phyloP scores from a whole-genome alignment of 140 eudicot species.

The Oenanthe javanica region DNA sequence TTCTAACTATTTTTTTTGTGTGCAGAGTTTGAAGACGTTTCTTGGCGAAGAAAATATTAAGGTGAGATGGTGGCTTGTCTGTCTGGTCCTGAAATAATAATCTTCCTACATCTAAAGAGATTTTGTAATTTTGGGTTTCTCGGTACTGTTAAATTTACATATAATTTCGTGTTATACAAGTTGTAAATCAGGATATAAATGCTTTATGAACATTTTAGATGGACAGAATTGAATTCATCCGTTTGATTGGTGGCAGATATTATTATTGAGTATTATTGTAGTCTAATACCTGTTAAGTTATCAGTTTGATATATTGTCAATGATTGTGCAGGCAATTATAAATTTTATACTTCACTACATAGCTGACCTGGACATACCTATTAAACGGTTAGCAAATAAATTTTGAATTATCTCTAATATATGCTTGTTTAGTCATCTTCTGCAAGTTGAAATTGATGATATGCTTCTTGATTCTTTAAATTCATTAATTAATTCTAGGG shows the following conservation, averaged over 20 bases:
- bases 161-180: neutral
- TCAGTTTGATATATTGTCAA: neutral
- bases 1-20: neutral
- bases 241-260: neutral
- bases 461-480: neutral
- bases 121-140: neutral
- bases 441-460: neutral
- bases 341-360: constrained; percentile 87
- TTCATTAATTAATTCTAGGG: constrained; percentile 31
- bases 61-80: constrained; percentile 32
- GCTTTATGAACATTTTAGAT: neutral
- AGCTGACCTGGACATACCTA: constrained; percentile 95
- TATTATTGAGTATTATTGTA: neutral
- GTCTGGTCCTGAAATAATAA: neutral
- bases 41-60: constrained; percentile 81
- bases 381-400: constrained; percentile 56
- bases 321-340: constrained; percentile 63
- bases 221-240: neutral
- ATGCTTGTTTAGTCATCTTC: neutral
- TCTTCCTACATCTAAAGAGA: neutral
- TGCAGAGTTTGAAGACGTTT: constrained; percentile 80
- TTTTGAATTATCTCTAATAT: neutral
- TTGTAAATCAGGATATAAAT: neutral
- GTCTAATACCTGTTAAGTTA: neutral
- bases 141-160: neutral